Evolutionary conservation across 805 yeast genomes (phyloP), one percentile per base, ranked within the genome.

Genomic region (Schizosaccharomyces osmophilus): DNA sequence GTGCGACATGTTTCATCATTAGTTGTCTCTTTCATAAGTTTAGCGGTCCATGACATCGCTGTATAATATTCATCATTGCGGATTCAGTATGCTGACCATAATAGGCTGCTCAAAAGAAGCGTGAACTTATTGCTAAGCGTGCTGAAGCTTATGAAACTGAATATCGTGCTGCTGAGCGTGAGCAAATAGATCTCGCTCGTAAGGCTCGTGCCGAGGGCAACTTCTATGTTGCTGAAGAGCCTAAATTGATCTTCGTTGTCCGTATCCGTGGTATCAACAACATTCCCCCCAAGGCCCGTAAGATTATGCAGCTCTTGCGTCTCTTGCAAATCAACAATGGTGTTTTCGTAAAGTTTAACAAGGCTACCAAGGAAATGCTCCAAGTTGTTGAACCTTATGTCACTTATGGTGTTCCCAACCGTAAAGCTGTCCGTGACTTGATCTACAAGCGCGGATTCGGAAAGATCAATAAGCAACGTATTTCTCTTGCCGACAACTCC

Each of bases 161-260:
- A 79, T 87, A 87, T 84, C 80, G 78, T 71, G 85, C 82, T 69
- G 88, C 93, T 73, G 93, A 85, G 77, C 82, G 87, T 77, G 85
- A 93, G 70, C 74, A 73, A 68, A 74, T 67, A 73, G 78, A 79
- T 63, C 94, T 95, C 72, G 83, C 83, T 82, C 87, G 95, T 78
- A 87, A 85, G 68, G 96, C 96, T 70, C 86, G 85, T 82, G 89
- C 90, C 76, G 78, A 82, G 73, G 95, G 94, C 77, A 83, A 93
- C 73, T 86, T 83, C 87, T 89, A 83, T 81, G 87, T 83, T 68
- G 83, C 81, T 70, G 84, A 83, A 71, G 82, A 82, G 77, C 75
- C 81, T 67, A 82, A 82, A 74, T 77, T 82, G 69, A 83, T 80
- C 67, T 80, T 82, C 74, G 82, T 82, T 70, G 75, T 82, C 72